Evolutionary conservation across 2,329 filamentous ascomycete genomes (phyloP).

Genomic region (Epichloe amarillans): DNA sequence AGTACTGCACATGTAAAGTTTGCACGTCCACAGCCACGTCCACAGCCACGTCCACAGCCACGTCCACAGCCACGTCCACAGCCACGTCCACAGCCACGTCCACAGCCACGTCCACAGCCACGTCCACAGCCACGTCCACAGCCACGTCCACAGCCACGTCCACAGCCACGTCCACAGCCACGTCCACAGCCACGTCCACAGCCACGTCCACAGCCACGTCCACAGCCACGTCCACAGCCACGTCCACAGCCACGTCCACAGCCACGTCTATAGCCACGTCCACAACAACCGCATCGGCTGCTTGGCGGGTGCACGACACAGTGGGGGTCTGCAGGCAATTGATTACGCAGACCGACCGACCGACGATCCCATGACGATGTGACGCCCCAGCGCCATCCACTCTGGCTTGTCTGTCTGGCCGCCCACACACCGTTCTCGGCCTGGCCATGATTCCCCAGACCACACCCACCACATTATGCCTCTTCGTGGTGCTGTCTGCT

Average conservation of each 20-base stretch:
- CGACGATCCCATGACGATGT: neutral
- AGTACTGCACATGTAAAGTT: neutral
- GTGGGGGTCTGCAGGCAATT: no score
- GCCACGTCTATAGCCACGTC: no score
- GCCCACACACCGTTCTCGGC: neutral
- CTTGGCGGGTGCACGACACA: neutral
- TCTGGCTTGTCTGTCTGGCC: neutral
- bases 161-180: no score
- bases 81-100: no score
- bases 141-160: no score
- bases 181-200: no score
- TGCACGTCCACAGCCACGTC: neutral
- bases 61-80: no score
- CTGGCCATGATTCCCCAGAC: conserved; percentile 1
- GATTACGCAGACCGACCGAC: no score
- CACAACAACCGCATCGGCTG: neutral
- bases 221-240: neutral
- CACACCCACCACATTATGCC: neutral
- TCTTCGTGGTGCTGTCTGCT: neutral
- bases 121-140: no score
- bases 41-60: no score
- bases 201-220: neutral
- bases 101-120: no score
- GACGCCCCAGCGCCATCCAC: neutral
- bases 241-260: no score